phyloP scores from a whole-genome alignment of 2,329 filamentous ascomycete genomes.

The Penicillium sp. region DNA sequence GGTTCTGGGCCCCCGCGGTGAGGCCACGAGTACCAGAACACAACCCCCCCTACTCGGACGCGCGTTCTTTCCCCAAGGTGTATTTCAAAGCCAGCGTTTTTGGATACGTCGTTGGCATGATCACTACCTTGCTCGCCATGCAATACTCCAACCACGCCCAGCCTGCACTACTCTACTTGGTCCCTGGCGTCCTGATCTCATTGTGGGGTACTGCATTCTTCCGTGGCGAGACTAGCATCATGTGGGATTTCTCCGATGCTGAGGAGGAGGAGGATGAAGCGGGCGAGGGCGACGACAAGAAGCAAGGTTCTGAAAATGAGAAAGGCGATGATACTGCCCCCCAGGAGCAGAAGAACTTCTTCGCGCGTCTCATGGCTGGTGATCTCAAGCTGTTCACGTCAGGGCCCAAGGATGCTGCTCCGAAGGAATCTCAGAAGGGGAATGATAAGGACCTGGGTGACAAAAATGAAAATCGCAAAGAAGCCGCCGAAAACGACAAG shows the following conservation, averaged over 20 bases:
- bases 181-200: slow-evolving; percentile 78
- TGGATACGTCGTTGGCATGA: slow-evolving; percentile 80
- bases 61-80: slow-evolving; percentile 72
- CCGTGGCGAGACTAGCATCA: slow-evolving; percentile 72
- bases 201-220: slow-evolving; percentile 75
- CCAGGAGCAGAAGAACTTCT: slow-evolving; percentile 27
- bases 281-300: slow-evolving; percentile 21
- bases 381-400: slow-evolving; percentile 25
- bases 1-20: slow-evolving; percentile 70
- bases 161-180: slow-evolving; percentile 88
- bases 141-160: slow-evolving; percentile 81
- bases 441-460: slow-evolving; percentile 12
- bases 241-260: slow-evolving; percentile 83
- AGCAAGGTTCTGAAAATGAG: slow-evolving; percentile 54
- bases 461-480: slow-evolving; percentile 12
- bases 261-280: slow-evolving; percentile 52
- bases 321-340: slow-evolving; percentile 9
- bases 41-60: slow-evolving; percentile 46
- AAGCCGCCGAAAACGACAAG: background rate
- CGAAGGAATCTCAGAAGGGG: slow-evolving; percentile 10
- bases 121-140: slow-evolving; percentile 77
- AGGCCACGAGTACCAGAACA: slow-evolving; percentile 36
- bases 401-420: background rate
- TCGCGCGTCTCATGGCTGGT: slow-evolving; percentile 38
- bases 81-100: slow-evolving; percentile 81